A percentile compares a stretch with the other conserved stretches of the same genome.
phyloP scores from a whole-genome alignment of 2,329 filamentous ascomycete genomes.

The Colletotrichum scovillei region DNA sequence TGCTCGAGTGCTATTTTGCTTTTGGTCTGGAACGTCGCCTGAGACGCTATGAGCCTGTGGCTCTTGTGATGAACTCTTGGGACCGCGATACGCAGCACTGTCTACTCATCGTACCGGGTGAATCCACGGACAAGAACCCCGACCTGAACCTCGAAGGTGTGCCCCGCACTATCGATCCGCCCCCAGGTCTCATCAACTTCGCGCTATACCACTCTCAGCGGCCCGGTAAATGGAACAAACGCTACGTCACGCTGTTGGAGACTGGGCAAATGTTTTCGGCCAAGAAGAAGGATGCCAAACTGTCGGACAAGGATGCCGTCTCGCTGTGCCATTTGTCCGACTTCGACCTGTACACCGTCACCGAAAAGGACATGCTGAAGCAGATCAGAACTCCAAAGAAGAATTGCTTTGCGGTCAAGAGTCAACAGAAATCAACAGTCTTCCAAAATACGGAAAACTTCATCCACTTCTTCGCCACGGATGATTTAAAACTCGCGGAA shows the following conservation, averaged over 20 bases:
- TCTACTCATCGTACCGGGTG: conserved; percentile 73
- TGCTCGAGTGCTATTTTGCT: conserved; percentile 80
- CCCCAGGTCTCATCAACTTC: conserved; percentile 71
- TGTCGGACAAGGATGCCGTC: conserved; percentile 72
- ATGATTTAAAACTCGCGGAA: conserved; percentile 74
- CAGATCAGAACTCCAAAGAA: conserved; percentile 86
- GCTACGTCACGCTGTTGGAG: conserved; percentile 77
- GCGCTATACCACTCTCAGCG: conserved; percentile 84
- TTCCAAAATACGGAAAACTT: conserved; percentile 88
- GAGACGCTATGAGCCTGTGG: conserved; percentile 85
- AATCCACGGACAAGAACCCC: conserved; percentile 62
- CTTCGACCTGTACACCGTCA: conserved; percentile 90
- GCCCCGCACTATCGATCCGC: conserved; percentile 67
- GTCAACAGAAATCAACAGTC: conserved; percentile 87
- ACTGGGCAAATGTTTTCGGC: conserved; percentile 79
- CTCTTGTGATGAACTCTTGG: conserved; percentile 94
- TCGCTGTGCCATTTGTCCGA: conserved; percentile 89
- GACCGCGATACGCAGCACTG: conserved; percentile 82
- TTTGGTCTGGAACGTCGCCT: conserved; percentile 85
- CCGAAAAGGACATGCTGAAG: conserved; percentile 73
- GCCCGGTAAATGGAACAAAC: conserved; percentile 89
- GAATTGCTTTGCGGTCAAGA: conserved; percentile 89
- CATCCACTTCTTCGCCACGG: conserved; percentile 90
- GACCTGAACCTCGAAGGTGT: conserved; percentile 76
- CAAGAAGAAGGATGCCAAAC: conserved; percentile 74